Evolutionary conservation across 1,284 basidiomycete species (phyloP).

Genomic region (Trichosporon asahii): DNA sequence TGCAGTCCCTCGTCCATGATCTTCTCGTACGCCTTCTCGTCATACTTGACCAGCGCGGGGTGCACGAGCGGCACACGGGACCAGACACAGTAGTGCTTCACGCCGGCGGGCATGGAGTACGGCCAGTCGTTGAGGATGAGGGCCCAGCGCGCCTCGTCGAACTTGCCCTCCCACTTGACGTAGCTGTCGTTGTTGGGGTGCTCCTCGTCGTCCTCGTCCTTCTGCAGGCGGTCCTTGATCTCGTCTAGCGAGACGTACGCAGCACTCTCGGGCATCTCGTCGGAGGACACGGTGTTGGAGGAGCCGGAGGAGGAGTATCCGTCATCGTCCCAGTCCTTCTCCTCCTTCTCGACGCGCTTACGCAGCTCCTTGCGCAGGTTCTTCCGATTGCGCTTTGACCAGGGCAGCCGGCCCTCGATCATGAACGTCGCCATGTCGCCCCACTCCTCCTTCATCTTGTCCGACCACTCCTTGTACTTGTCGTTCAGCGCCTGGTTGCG

Average conservation of each 20-base stretch:
- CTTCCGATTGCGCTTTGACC: conserved; percentile 13
- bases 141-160: conserved; percentile 41
- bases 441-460: conserved; percentile 37
- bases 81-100: conserved; percentile 49
- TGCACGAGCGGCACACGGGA: conserved; percentile 49
- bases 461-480: conserved; percentile 46
- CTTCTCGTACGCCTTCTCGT: conserved; percentile 34
- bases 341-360: conserved; percentile 11
- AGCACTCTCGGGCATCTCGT: background rate
- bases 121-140: conserved; percentile 51
- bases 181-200: conserved; percentile 26
- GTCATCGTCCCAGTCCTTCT: background rate
- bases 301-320: background rate
- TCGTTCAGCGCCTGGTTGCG: conserved; percentile 45
- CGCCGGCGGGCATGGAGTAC: conserved; percentile 46
- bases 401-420: conserved; percentile 13
- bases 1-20: conserved; percentile 44
- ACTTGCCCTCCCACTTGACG: conserved; percentile 31
- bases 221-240: conserved; percentile 12
- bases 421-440: conserved; percentile 40
- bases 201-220: conserved; percentile 26
- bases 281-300: background rate
- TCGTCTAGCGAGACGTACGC: conserved; percentile 12
- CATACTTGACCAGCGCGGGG: conserved; percentile 40
- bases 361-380: conserved; percentile 5